These are phyloP conservation scores for Halteria grandinella DNA, from an alignment of 73 alveolate species.

Conservation along the genomic window DNA sequence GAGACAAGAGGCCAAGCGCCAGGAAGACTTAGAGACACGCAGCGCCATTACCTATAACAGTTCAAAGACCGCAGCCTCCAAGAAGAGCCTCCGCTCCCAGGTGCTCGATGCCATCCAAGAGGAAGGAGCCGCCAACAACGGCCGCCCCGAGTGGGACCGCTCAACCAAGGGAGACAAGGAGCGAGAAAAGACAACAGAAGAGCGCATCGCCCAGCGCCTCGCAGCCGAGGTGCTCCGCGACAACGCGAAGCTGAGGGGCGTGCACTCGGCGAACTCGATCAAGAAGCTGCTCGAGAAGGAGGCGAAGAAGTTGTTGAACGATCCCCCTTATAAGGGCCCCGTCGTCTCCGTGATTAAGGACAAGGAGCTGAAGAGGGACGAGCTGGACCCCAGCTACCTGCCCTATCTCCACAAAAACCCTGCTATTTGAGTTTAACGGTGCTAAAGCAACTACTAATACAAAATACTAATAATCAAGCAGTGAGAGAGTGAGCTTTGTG, in stretches of 20 bases:
- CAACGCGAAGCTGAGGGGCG: constrained; percentile 62
- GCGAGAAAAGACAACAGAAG: constrained; percentile 83
- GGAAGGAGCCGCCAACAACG: too few species aligned
- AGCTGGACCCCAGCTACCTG: constrained; percentile 79
- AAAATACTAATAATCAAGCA: too few species aligned
- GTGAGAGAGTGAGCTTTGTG: too few species aligned
- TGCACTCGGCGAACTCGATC: constrained; percentile 81
- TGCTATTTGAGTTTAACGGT: constrained; percentile 76
- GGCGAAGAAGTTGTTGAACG: constrained; percentile 68
- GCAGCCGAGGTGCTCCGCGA: constrained; percentile 83
- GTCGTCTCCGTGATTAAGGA: constrained; percentile 79
- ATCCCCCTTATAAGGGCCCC: constrained; percentile 75
- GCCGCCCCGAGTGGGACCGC: constrained; percentile 71
- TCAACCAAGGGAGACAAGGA: constrained; percentile 49
- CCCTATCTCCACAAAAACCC: constrained; percentile 94
- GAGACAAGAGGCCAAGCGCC: constrained; percentile 24
- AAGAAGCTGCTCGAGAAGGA: constrained; percentile 84
- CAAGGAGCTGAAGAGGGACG: constrained; percentile 66
- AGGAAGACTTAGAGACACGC: constrained; percentile 43
- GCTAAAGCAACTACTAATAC: neutral
- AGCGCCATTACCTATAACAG: constrained; percentile 20
- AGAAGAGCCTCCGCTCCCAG: constrained; percentile 56
- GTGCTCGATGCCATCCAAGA: constrained; percentile 47
- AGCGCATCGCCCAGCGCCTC: constrained; percentile 81
- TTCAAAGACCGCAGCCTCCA: constrained; percentile 51